These are phyloP conservation scores for Hyaloperonospora arabidopsidis DNA, from an alignment of 352 stramenopile species.

Conservation along the genomic window DNA sequence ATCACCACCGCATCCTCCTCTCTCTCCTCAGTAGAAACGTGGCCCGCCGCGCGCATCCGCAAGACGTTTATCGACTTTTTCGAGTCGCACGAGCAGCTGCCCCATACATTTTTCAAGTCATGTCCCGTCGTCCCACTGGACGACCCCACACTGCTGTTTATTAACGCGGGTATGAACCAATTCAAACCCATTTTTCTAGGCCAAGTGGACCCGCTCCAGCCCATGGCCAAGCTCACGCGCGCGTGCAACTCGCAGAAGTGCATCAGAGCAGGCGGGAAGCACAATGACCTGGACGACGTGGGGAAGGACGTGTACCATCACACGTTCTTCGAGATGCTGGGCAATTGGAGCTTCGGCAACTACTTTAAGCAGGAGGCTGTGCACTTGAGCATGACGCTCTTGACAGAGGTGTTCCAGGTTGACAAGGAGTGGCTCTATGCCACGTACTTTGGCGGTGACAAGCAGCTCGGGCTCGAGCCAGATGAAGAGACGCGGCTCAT, in stretches of 20 bases:
- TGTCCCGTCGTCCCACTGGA: constrained; percentile 94
- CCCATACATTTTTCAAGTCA: constrained; percentile 94
- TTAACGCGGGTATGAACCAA: constrained; percentile 99
- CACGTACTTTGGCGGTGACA: constrained; percentile 98
- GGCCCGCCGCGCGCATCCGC: constrained; percentile 93
- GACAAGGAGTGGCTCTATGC: constrained; percentile 92
- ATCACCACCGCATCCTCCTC: constrained; percentile 23
- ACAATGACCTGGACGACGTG: constrained; percentile 99
- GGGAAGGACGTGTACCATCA: constrained; percentile 99
- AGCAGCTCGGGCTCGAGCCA: constrained; percentile 50
- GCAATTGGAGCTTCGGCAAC: constrained; percentile 97
- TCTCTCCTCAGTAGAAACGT: constrained; percentile 38
- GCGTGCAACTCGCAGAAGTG: constrained; percentile 98
- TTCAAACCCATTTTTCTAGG: constrained; percentile 99
- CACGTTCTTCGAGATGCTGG: constrained; percentile 99
- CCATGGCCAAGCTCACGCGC: constrained; percentile 87
- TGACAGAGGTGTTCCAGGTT: constrained; percentile 94
- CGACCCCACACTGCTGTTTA: constrained; percentile 98
- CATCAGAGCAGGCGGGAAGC: constrained; percentile 98
- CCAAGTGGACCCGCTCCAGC: constrained; percentile 90
- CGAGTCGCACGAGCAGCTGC: constrained; percentile 62
- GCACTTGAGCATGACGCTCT: constrained; percentile 93
- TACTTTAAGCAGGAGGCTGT: constrained; percentile 99
- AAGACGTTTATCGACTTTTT: constrained; percentile 98
- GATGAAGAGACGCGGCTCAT: constrained; percentile 93